These are phyloP conservation scores for Suillus fuscotomentosus DNA, from an alignment of 768 basidiomycete species.

Conservation along the genomic window DNA sequence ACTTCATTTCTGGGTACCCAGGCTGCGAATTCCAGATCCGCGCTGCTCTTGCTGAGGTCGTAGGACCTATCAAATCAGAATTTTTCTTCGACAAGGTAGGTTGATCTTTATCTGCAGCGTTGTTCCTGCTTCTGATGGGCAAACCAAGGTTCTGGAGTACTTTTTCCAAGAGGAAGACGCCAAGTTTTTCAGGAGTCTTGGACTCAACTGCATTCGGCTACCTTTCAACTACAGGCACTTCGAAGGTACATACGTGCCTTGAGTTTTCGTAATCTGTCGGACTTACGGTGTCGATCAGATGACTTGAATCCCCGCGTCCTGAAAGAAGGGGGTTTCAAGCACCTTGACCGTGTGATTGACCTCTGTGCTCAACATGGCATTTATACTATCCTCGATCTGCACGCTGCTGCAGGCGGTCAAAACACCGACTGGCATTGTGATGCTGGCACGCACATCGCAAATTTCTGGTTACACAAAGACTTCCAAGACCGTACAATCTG, in stretches of 20 bases:
- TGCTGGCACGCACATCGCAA: conserved; percentile 64
- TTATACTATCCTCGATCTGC: conserved; percentile 78
- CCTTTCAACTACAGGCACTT: conserved; percentile 77
- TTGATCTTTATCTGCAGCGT: not conserved
- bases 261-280: not conserved
- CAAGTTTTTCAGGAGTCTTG: conserved; percentile 72
- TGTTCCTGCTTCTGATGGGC: not conserved
- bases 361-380: conserved; percentile 74
- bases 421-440: conserved; percentile 83
- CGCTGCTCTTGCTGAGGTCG: conserved; percentile 58
- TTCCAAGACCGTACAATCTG: conserved; percentile 77
- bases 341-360: conserved; percentile 79
- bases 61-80: conserved; percentile 67
- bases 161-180: conserved; percentile 81
- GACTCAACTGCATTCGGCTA: conserved; percentile 77
- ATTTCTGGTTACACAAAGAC: conserved; percentile 83
- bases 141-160: conserved; percentile 69
- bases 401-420: conserved; percentile 73
- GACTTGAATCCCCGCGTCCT: conserved; percentile 79
- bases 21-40: conserved; percentile 82
- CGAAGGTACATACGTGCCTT: conserved; percentile 34
- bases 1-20: conserved; percentile 77
- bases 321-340: conserved; percentile 72
- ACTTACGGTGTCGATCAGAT: conserved; percentile 34
- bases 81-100: conserved; percentile 83